Percentiles rank a stretch among this genome's conserved stretches.
phyloP scores from a whole-genome alignment of 2,329 filamentous ascomycete species.

The Sclerotinia minor region DNA sequence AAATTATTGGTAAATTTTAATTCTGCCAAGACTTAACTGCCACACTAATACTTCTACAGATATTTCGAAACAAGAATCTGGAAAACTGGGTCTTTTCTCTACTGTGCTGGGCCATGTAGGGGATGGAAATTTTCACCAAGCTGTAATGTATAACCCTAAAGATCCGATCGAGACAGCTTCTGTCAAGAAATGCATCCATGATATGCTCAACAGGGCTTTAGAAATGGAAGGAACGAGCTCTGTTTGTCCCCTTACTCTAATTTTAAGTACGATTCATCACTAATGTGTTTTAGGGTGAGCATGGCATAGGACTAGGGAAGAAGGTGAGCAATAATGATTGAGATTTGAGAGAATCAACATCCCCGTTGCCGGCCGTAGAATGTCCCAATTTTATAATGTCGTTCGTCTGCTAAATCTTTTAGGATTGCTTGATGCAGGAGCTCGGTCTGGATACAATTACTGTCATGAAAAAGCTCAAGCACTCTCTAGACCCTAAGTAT shows the following conservation, averaged over 20 bases:
- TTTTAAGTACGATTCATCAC: neutral
- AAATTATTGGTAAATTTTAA: slow-evolving; percentile 57
- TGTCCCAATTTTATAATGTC: neutral
- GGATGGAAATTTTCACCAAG: slow-evolving; percentile 90
- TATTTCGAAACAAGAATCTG: slow-evolving; percentile 81
- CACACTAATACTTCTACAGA: slow-evolving; percentile 42
- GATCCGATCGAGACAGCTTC: slow-evolving; percentile 68
- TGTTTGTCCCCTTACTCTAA: slow-evolving; percentile 33
- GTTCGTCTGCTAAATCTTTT: neutral
- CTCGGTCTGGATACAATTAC: slow-evolving; percentile 75
- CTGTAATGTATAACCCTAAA: slow-evolving; percentile 80
- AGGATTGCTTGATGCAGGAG: slow-evolving; percentile 52
- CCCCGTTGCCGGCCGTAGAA: neutral
- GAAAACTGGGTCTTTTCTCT: slow-evolving; percentile 72
- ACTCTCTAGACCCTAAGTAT: slow-evolving; percentile 68
- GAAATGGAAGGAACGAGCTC: slow-evolving; percentile 94
- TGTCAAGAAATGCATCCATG: slow-evolving; percentile 76
- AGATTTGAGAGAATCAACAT: slow-evolving; percentile 49
- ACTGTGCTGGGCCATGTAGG: slow-evolving; percentile 85
- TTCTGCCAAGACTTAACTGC: neutral
- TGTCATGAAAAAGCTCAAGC: slow-evolving; percentile 81
- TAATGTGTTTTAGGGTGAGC: slow-evolving; percentile 59
- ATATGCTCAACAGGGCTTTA: slow-evolving; percentile 82
- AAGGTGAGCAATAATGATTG: slow-evolving; percentile 56
- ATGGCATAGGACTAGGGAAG: slow-evolving; percentile 81